phyloP scores from a whole-genome alignment of 2,329 filamentous ascomycete genomes.

The Pseudovirgaria hyperparasitica region DNA sequence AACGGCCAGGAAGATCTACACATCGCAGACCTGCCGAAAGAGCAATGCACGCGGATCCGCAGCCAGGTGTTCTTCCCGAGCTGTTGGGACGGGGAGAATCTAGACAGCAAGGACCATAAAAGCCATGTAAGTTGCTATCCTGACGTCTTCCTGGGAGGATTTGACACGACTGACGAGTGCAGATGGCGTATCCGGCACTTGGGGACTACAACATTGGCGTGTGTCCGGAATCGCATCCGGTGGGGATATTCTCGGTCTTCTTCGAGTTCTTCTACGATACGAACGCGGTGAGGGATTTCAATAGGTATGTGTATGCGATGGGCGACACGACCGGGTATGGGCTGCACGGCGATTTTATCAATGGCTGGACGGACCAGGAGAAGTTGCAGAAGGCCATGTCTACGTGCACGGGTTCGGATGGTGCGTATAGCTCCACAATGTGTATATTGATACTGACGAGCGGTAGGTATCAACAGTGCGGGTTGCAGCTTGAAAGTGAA shows the following conservation, averaged over 20 bases:
- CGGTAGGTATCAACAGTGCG: too few species aligned
- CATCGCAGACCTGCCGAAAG: conserved; percentile 49
- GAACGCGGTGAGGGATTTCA: conserved; percentile 35
- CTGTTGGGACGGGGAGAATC: conserved; percentile 54
- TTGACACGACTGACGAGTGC: too few species aligned
- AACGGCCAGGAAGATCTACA: conserved; percentile 28
- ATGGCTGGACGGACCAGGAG: too few species aligned
- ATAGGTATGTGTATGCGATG: conserved; percentile 51
- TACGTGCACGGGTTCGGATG: too few species aligned
- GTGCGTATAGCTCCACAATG: too few species aligned
- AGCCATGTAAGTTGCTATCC: too few species aligned
- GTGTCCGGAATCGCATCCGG: conserved; percentile 40
- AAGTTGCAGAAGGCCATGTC: too few species aligned
- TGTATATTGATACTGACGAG: too few species aligned
- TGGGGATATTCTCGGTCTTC: conserved; percentile 45
- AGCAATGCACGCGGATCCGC: conserved; percentile 52
- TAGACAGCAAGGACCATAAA: conserved; percentile 46
- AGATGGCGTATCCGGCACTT: conserved; percentile 48
- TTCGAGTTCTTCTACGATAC: conserved; percentile 45
- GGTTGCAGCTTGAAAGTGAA: too few species aligned
- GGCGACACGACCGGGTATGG: conserved; percentile 60
- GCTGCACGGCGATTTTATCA: conserved; percentile 58
- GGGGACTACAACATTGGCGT: conserved; percentile 36
- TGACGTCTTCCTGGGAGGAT: too few species aligned
- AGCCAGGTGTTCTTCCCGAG: conserved; percentile 60